Conservation (phyloP, 1,284 basidiomycete species). For the Melanopsichium pennsylvanicum region DNA sequence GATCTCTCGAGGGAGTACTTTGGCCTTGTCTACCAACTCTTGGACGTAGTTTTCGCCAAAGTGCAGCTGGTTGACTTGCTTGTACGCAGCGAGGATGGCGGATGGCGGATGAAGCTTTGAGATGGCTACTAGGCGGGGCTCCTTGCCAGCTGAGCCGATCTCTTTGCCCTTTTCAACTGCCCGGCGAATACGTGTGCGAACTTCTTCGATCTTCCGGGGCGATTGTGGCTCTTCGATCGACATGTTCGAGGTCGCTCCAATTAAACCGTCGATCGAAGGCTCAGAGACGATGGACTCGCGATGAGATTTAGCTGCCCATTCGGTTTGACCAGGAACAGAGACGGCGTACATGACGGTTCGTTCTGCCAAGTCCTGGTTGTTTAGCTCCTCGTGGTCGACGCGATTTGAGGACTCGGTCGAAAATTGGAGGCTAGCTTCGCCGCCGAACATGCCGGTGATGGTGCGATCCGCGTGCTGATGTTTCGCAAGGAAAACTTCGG, state of each 20-base stretch:
- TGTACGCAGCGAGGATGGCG: conserved; percentile 75
- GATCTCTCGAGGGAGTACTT: conserved; percentile 57
- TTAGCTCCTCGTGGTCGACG: conserved; percentile 15
- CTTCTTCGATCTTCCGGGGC: conserved; percentile 28
- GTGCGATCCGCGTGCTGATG: conserved; percentile 39
- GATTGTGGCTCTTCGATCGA: conserved; percentile 20
- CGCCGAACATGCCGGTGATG: conserved; percentile 47
- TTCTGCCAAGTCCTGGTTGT: conserved; percentile 61
- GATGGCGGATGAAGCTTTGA: conserved; percentile 92
- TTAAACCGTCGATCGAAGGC: conserved; percentile 3
- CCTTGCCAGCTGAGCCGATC: conserved; percentile 30
- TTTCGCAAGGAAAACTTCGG: conserved; percentile 60
- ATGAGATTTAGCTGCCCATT: conserved; percentile 48
- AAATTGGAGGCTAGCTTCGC: conserved; percentile 10
- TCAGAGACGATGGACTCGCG: conserved; percentile 7
- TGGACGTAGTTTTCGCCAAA: conserved; percentile 99
- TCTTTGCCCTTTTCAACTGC: conserved; percentile 38
- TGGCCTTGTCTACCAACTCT: conserved; percentile 81
- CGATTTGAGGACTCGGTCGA: neutral
- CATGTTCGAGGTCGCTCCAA: conserved; percentile 13
- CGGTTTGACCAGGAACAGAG: conserved; percentile 61
- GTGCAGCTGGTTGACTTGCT: conserved; percentile 75
- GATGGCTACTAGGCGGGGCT: conserved; percentile 79
- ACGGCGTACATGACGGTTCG: conserved; percentile 63
- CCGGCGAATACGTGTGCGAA: conserved; percentile 36